Percentiles rank a stretch among this genome's conserved stretches.
These are phyloP conservation scores for Chiua virens DNA, from an alignment of 768 basidiomycete genomes.

Conservation along the genomic window DNA sequence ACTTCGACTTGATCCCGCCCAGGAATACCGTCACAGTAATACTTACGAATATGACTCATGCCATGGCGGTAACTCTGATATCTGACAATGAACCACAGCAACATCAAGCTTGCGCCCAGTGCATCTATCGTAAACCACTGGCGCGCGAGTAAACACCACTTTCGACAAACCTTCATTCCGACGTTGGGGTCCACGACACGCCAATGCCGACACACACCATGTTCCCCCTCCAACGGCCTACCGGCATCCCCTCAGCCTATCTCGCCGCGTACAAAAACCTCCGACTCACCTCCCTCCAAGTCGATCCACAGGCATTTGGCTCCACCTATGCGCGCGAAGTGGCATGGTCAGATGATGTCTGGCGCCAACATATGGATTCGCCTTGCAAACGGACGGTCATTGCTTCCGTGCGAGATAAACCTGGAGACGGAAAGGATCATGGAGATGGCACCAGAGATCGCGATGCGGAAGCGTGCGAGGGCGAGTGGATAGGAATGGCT, in stretches of 20 bases:
- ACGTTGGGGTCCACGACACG: too few species aligned
- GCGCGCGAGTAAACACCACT: too few species aligned
- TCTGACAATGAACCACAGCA: too few species aligned
- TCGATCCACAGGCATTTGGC: constrained; percentile 20
- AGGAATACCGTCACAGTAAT: too few species aligned
- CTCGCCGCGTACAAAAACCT: constrained; percentile 23
- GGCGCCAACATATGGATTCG: constrained; percentile 21
- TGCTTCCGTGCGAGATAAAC: not conserved
- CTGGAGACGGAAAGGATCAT: not conserved
- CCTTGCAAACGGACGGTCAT: constrained; percentile 15
- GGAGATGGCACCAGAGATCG: not conserved
- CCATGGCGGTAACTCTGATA: too few species aligned
- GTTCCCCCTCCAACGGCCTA: constrained; percentile 13
- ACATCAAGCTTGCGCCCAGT: too few species aligned
- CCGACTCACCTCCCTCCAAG: constrained; percentile 22
- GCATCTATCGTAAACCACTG: too few species aligned
- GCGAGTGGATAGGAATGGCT: constrained; percentile 23
- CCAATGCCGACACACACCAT: constrained; percentile 11
- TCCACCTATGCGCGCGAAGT: constrained; percentile 25
- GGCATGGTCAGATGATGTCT: constrained; percentile 20
- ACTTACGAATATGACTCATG: too few species aligned
- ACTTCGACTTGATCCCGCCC: too few species aligned
- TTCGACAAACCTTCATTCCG: too few species aligned
- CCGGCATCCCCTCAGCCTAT: constrained; percentile 16
- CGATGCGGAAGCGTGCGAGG: not conserved